Percentiles rank a stretch among this genome's conserved stretches.
These are phyloP conservation scores for Patellifolia procumbens DNA, from an alignment of 179 eudicot genomes.

Conservation along the genomic window DNA sequence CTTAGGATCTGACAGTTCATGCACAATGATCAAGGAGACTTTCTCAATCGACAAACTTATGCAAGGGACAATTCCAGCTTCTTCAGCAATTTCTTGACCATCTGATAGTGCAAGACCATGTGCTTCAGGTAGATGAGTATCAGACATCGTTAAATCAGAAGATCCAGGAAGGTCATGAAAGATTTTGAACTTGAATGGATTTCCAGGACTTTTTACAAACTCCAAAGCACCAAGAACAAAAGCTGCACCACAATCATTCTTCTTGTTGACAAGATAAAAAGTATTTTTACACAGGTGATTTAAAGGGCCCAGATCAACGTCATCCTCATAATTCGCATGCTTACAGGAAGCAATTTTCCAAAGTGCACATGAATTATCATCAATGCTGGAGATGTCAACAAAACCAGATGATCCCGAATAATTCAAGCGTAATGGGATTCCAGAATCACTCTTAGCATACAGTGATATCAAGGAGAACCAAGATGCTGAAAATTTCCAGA, in stretches of 20 bases:
- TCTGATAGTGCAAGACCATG: constrained; percentile 19
- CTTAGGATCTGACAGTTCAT: constrained; percentile 65
- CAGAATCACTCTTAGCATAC: constrained; percentile 75
- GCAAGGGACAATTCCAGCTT: constrained; percentile 37
- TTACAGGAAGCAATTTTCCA: constrained; percentile 63
- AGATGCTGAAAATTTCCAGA: constrained; percentile 61
- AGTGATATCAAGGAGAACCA: constrained; percentile 82
- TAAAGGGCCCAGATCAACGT: constrained; percentile 52
- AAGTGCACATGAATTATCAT: constrained; percentile 59
- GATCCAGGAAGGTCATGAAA: constrained; percentile 45
- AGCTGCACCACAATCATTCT: constrained; percentile 70
- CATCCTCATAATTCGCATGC: constrained; percentile 56
- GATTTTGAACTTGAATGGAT: constrained; percentile 85
- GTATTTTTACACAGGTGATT: constrained; percentile 44
- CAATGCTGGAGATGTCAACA: constrained; percentile 74
- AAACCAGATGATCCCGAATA: constrained; percentile 64
- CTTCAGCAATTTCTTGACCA: constrained; percentile 24
- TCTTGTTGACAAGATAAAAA: constrained; percentile 85
- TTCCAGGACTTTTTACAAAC: constrained; percentile 85
- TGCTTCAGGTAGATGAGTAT: constrained; percentile 30
- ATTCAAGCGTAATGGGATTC: constrained; percentile 71
- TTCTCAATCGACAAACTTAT: constrained; percentile 60
- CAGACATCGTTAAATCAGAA: constrained; percentile 32
- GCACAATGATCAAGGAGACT: constrained; percentile 63
- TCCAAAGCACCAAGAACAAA: constrained; percentile 80